A percentile compares a stretch with the other conserved stretches of the same genome.
phyloP scores from a whole-genome alignment of 306 rosid genomes.

The Macrotyloma uniflorum region DNA sequence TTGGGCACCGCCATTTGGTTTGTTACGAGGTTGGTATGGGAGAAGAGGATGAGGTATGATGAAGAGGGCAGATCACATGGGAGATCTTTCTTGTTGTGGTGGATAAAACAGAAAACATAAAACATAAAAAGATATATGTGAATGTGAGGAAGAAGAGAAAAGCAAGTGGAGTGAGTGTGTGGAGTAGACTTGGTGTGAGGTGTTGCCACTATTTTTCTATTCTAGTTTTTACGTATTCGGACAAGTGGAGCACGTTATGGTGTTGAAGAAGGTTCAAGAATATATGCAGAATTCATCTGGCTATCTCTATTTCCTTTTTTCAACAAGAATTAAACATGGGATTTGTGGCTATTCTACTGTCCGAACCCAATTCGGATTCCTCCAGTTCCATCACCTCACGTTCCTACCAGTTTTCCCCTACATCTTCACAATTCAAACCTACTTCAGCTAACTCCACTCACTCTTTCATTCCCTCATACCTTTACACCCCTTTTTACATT shows the following conservation, averaged over 20 bases:
- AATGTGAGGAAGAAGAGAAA: neutral
- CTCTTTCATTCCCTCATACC: too few species aligned
- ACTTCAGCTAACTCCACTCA: neutral
- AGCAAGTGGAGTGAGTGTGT: neutral
- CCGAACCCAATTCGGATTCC: neutral
- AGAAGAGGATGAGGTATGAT: too few species aligned
- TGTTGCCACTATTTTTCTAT: neutral
- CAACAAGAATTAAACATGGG: neutral
- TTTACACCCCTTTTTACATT: too few species aligned
- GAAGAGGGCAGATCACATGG: slow-evolving; percentile 38
- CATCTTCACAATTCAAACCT: neutral
- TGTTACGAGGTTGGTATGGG: neutral
- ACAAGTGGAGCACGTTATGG: neutral
- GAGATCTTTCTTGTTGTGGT: slow-evolving; percentile 32
- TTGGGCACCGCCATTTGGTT: slow-evolving; percentile 29
- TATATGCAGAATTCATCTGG: neutral
- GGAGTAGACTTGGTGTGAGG: neutral
- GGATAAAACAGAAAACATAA: too few species aligned
- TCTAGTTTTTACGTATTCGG: neutral
- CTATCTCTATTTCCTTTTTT: neutral
- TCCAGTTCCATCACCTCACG: neutral
- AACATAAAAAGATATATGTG: too few species aligned
- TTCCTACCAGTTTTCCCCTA: neutral
- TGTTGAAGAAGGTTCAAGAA: slow-evolving; percentile 8
- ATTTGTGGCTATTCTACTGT: neutral